A percentile compares a stretch with the other conserved stretches of the same genome.
phyloP scores from a whole-genome alignment of 208 protist species.

The Spongospora subterranea region DNA sequence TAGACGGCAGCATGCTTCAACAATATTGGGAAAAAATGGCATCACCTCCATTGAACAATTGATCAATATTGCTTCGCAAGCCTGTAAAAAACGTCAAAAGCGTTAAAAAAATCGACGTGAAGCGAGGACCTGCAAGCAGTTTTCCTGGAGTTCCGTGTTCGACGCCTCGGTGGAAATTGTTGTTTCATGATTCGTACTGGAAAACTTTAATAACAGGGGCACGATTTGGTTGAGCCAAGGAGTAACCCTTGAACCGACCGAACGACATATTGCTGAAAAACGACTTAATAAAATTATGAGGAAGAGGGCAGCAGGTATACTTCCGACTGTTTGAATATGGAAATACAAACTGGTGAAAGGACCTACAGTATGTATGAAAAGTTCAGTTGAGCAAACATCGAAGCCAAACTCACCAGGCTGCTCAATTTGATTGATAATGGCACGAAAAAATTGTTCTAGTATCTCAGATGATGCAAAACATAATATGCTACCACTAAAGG shows the following conservation, averaged over 20 bases:
- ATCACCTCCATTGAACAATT: neutral
- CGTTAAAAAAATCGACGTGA: neutral
- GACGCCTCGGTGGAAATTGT: neutral
- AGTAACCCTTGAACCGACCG: neutral
- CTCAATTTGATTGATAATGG: constrained; percentile 47
- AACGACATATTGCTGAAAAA: no score
- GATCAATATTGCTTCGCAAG: neutral
- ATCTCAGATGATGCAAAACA: neutral
- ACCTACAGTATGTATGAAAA: no score
- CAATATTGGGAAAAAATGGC: neutral
- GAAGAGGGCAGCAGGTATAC: neutral
- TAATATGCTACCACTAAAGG: neutral
- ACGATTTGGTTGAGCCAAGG: constrained; percentile 2
- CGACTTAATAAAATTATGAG: neutral
- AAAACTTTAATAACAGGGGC: neutral
- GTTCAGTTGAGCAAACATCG: no score
- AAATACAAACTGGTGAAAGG: neutral
- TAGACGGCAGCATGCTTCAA: neutral
- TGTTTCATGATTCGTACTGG: neutral
- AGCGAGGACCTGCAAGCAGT: neutral
- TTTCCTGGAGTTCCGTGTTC: neutral
- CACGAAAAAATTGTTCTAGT: neutral
- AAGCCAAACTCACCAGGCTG: no score
- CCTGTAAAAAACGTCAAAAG: neutral
- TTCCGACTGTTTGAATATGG: constrained; percentile 16